phyloP scores from a whole-genome alignment of 176 grass and related monocot species.

The Secale cereale region DNA sequence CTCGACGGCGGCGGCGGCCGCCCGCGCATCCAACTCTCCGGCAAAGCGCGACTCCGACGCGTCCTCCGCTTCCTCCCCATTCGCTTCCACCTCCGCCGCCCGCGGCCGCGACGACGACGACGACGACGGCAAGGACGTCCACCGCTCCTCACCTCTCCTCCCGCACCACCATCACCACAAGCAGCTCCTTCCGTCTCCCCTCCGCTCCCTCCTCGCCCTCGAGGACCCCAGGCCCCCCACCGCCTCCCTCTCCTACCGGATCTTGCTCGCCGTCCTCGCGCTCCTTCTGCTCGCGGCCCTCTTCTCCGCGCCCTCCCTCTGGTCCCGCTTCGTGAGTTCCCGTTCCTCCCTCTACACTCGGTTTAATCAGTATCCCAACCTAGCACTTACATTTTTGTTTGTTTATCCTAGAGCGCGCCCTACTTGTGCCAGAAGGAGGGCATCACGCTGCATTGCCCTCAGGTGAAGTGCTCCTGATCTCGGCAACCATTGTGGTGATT shows the following conservation, averaged over 20 bases:
- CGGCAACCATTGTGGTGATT: background rate
- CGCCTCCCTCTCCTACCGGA: conserved; percentile 63
- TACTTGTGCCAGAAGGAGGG: conserved; percentile 63
- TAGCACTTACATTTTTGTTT: background rate
- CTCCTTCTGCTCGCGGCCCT: conserved; percentile 42
- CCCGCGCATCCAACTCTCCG: conserved; percentile 46
- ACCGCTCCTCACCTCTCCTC: conserved; percentile 48
- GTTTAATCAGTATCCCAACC: background rate
- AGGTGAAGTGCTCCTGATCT: conserved; percentile 36
- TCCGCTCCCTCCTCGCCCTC: conserved; percentile 72
- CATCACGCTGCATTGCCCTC: conserved; percentile 67
- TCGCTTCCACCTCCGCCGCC: conserved; percentile 32
- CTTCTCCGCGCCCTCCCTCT: conserved; percentile 53
- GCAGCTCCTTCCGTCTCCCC: conserved; percentile 30
- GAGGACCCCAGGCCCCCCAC: conserved; percentile 69
- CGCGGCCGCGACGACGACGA: conserved; percentile 46
- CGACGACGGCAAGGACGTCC: conserved; percentile 55
- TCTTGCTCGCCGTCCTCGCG: conserved; percentile 56
- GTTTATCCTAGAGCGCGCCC: conserved; percentile 27
- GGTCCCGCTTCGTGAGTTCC: conserved; percentile 75
- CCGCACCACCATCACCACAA: conserved; percentile 39
- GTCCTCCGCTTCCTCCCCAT: conserved; percentile 37
- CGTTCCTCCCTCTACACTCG: background rate
- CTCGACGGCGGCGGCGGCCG: conserved; percentile 41
- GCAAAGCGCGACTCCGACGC: conserved; percentile 58